Base-by-base conservation (phyloP, 2,329 filamentous ascomycete species). In the Ceratocystiopsis minuta region DNA sequence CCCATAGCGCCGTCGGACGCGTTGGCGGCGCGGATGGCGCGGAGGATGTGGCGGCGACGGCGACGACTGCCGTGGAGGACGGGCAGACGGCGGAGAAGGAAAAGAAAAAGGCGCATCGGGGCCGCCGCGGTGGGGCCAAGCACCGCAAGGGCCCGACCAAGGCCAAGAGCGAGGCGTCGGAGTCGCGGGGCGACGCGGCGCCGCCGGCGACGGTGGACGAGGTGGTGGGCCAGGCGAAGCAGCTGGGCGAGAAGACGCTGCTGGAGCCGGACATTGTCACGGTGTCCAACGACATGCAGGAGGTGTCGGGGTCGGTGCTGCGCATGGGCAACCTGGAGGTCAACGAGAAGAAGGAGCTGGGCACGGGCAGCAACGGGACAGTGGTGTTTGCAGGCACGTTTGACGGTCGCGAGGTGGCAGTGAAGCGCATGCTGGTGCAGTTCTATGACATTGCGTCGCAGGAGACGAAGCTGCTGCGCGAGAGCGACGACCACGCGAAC, bases 381-480 rank as follows among this genome's bases (percentile, higher is more conserved):
- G 77, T 92, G 41, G 90, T 98, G 0, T 96, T 90, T 57, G 80
- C 84, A 39, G 90, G 90, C n/a, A 83, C 78, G 42, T 96, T 93
- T 56, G 90, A 93, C 57, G 86, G 86, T 18, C 79, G 87, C 40
- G 80, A 87, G 37, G 88, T 98, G 20, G 90, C 90, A 1, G 85
- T 98, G 38, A 98, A 98, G 66, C 77, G 90, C 32, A 93, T 98
- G 85, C 67, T 96, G 46, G 84, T 88, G 32, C 84, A 94, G 51
- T 95, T 95, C 53, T 95, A 87, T 56, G 88, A 94, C 49, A 83
- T 98, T 51, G 90, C 90, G 0, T 86, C 84, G 12, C 86, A 94
- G 53, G 90, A 98, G 60, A 93, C 94, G 1, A 80, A 80, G 46
- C 67, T 96, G 41, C 63, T 98, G 12, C 73, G 92, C 46, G 86